phyloP scores from a whole-genome alignment of 805 yeast genomes.

The Ogataea saltuana region DNA sequence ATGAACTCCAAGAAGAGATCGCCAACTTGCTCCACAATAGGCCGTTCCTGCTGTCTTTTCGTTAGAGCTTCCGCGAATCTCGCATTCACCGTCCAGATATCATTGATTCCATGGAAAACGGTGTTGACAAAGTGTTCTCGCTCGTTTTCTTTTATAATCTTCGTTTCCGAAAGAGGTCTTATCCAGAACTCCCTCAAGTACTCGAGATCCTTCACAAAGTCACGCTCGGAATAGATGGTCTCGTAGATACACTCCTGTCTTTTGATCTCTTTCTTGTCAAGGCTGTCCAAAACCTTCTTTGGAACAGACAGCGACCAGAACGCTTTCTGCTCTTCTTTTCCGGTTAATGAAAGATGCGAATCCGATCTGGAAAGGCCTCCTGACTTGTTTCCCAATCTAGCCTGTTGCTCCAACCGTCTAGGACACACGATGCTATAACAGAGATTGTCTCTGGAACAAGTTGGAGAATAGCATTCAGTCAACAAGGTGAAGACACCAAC shows the following conservation, averaged over 20 bases:
- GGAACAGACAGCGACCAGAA: slow-evolving; percentile 95
- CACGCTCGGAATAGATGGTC: slow-evolving; percentile 89
- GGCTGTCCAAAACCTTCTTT: slow-evolving; percentile 67
- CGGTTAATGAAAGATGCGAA: slow-evolving; percentile 65
- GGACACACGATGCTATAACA: slow-evolving; percentile 98
- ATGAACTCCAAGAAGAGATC: slow-evolving; percentile 84
- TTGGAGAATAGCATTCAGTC: slow-evolving; percentile 95
- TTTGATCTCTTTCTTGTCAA: slow-evolving; percentile 83
- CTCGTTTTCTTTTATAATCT: slow-evolving; percentile 83
- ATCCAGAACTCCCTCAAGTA: slow-evolving; percentile 92
- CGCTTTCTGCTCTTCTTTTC: slow-evolving; percentile 76
- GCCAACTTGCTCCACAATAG: slow-evolving; percentile 82
- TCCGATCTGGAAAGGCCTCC: slow-evolving; percentile 80
- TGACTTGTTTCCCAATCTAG: slow-evolving; percentile 83
- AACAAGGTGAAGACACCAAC: slow-evolving; percentile 92
- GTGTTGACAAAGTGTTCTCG: slow-evolving; percentile 89
- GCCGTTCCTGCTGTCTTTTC: slow-evolving; percentile 80
- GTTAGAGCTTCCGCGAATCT: slow-evolving; percentile 87
- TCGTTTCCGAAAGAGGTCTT: slow-evolving; percentile 82
- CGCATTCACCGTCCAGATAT: slow-evolving; percentile 79
- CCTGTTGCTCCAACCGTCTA: slow-evolving; percentile 91
- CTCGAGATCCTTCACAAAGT: slow-evolving; percentile 92
- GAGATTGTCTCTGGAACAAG: slow-evolving; percentile 83
- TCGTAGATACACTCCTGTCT: slow-evolving; percentile 96
- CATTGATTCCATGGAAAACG: slow-evolving; percentile 87